These are phyloP conservation scores for Mycena amicta DNA, from an alignment of 768 basidiomycete species.

Conservation along the genomic window DNA sequence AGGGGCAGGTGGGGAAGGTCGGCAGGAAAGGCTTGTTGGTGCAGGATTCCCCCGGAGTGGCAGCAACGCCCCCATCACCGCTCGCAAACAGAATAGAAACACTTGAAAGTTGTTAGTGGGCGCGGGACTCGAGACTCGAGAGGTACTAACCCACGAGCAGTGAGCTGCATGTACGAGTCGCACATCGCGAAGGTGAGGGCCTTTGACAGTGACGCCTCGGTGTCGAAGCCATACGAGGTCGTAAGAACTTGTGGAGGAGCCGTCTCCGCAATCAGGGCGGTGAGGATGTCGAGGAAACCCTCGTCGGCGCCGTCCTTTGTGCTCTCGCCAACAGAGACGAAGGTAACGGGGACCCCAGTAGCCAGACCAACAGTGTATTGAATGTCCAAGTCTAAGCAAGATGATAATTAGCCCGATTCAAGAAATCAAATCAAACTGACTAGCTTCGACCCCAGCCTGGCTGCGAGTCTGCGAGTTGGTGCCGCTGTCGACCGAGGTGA, in stretches of 20 bases:
- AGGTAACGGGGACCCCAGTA: slow-evolving; percentile 27
- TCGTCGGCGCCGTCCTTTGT: slow-evolving; percentile 19
- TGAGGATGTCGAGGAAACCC: slow-evolving; percentile 22
- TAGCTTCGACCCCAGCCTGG: slow-evolving; percentile 33
- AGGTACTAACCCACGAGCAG: slow-evolving; percentile 52
- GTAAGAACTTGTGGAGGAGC: slow-evolving; percentile 47
- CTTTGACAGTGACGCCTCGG: slow-evolving; percentile 39
- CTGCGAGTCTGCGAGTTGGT: slow-evolving; percentile 26
- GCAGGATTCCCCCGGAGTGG: slow-evolving; percentile 28
- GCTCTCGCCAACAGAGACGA: slow-evolving; percentile 26
- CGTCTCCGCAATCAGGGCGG: slow-evolving; percentile 14
- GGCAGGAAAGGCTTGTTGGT: slow-evolving; percentile 39
- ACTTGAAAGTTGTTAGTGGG: no score
- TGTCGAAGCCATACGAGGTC: slow-evolving; percentile 52
- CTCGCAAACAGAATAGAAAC: slow-evolving; percentile 26
- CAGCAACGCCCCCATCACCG: slow-evolving; percentile 45
- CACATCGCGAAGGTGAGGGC: slow-evolving; percentile 20
- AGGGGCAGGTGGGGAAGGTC: slow-evolving; percentile 52
- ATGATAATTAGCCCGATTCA: neutral
- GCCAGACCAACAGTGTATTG: slow-evolving; percentile 33
- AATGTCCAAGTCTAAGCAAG: slow-evolving; percentile 22
- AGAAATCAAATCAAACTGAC: slow-evolving; percentile 6
- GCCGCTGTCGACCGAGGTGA: slow-evolving; percentile 31
- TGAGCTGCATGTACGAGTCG: slow-evolving; percentile 33
- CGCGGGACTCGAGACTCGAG: no score